Evolutionary conservation across 1,139 yeast genomes (phyloP).

Genomic region (Candida buenavistaensis): DNA sequence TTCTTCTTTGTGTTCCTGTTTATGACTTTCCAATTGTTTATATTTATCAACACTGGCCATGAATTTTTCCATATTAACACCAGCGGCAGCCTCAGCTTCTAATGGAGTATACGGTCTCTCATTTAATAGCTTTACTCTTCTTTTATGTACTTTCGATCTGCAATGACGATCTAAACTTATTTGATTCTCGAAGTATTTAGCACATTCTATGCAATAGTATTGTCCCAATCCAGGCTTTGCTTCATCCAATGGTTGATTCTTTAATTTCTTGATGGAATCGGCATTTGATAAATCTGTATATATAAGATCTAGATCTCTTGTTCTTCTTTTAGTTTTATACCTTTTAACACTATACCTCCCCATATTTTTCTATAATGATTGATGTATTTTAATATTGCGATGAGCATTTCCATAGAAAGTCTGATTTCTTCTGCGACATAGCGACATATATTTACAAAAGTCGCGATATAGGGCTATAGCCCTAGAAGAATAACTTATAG

Average conservation of each 20-base stretch:
- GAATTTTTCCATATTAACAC: slow-evolving; percentile 69
- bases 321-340: slow-evolving; percentile 80
- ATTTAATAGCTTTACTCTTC: slow-evolving; percentile 75
- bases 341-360: slow-evolving; percentile 79
- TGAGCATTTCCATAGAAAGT: slow-evolving; percentile 3
- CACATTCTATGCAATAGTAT: slow-evolving; percentile 91
- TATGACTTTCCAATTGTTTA: slow-evolving; percentile 40
- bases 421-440: background rate
- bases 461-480: slow-evolving; percentile 4
- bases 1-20: slow-evolving; percentile 40
- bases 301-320: slow-evolving; percentile 82
- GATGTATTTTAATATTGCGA: slow-evolving; percentile 1
- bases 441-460: slow-evolving; percentile 1
- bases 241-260: slow-evolving; percentile 87
- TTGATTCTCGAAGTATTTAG: slow-evolving; percentile 84
- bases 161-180: slow-evolving; percentile 70
- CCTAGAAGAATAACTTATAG: slow-evolving; percentile 1
- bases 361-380: slow-evolving; percentile 40
- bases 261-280: slow-evolving; percentile 60
- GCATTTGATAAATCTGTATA: slow-evolving; percentile 69
- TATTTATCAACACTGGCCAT: slow-evolving; percentile 60
- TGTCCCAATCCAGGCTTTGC: slow-evolving; percentile 93
- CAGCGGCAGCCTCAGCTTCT: slow-evolving; percentile 91
- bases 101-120: slow-evolving; percentile 81
- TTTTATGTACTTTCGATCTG: slow-evolving; percentile 76